Percentiles rank a stretch among this genome's conserved stretches.
Conservation (phyloP, 2,329 filamentous ascomycete species). For the Didymella pomorum region DNA sequence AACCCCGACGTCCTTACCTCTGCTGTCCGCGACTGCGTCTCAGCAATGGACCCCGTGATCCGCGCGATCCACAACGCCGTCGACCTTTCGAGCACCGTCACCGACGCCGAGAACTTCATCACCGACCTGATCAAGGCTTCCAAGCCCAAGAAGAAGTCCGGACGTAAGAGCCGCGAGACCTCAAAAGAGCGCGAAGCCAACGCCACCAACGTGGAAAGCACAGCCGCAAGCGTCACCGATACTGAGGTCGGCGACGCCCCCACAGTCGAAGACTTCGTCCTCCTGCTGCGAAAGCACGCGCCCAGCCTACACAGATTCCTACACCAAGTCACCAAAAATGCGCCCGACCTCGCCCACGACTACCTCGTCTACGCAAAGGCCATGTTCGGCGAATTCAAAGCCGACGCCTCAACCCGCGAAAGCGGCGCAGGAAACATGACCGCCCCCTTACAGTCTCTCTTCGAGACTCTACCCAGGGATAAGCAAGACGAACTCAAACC, state of each 20-base stretch:
- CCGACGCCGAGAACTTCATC: slow-evolving; percentile 72
- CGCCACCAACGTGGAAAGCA: slow-evolving; percentile 13
- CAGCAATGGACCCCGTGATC: slow-evolving; percentile 78
- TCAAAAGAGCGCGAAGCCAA: slow-evolving; percentile 36
- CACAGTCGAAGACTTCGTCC: slow-evolving; percentile 75
- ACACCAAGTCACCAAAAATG: slow-evolving; percentile 73
- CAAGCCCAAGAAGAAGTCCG: slow-evolving; percentile 50
- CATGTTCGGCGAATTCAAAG: slow-evolving; percentile 64
- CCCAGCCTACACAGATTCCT: slow-evolving; percentile 72
- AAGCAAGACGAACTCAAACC: slow-evolving; percentile 58
- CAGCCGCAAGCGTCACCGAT: slow-evolving; percentile 37
- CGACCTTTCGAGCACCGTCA: slow-evolving; percentile 73
- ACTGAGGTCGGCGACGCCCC: slow-evolving; percentile 50
- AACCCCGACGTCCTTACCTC: slow-evolving; percentile 77
- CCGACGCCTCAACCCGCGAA: slow-evolving; percentile 33
- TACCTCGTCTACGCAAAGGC: slow-evolving; percentile 69
- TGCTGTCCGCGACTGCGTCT: slow-evolving; percentile 69
- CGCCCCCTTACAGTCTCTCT: slow-evolving; percentile 52
- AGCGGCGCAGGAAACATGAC: slow-evolving; percentile 56
- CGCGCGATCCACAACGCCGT: slow-evolving; percentile 74
- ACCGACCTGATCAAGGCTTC: slow-evolving; percentile 71
- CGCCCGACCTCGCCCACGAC: slow-evolving; percentile 68
- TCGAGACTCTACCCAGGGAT: slow-evolving; percentile 57
- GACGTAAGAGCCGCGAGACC: slow-evolving; percentile 31
- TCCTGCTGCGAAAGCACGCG: slow-evolving; percentile 70